Base-by-base conservation (phyloP, 2,329 filamentous ascomycete genomes). In the Fusarium sp. region DNA sequence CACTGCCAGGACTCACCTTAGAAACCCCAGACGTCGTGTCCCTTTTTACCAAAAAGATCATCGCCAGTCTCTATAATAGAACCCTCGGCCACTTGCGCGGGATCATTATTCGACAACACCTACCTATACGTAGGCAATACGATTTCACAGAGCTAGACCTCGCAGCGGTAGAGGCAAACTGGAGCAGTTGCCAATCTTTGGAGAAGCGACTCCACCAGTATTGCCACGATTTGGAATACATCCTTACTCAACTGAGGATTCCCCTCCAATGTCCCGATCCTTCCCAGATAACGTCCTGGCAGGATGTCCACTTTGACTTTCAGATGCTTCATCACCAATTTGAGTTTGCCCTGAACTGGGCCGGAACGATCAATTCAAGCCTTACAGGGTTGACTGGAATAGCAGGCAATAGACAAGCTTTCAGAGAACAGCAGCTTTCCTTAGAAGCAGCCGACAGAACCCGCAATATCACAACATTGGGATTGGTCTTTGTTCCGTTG, bases 401-500 rank as follows among this genome's bases (percentile, higher is more conserved):
- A 33, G 34, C 43, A 4, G 53, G 53, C 3, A 49, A 56, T 14
- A 21, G 53, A 17, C 53, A 56, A 19, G 43, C 53, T 3, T 56
- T 42, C 34, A 49, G 34, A 7, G 43, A 56, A 24, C 53, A 56
- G 7, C 53, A 49, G 8, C n/a, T 56, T 22, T 56, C 53, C 15
- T 19, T 49, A 2, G 13, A 49, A 33, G 53, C 43, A 14, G 36
- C 53, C 5, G 21, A 31, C 6, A 56, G 53, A 49, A 19, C 43
- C 3, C 26, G 44, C 6, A 49, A 56, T 6, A 42, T 56, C 6
- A 49, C 53, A 15, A 33, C n/a, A 2, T 11, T 56, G 13, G 53
- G 53, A 17, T 8, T 56, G 5, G 19, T 56, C 1, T 56, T 49
- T 31, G 43, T 56, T 1, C 53, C 53, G 1, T 49, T 49, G 14